Evolutionary conservation across 2,329 filamentous ascomycete genomes (phyloP).

Genomic region (Onygenales sp.): DNA sequence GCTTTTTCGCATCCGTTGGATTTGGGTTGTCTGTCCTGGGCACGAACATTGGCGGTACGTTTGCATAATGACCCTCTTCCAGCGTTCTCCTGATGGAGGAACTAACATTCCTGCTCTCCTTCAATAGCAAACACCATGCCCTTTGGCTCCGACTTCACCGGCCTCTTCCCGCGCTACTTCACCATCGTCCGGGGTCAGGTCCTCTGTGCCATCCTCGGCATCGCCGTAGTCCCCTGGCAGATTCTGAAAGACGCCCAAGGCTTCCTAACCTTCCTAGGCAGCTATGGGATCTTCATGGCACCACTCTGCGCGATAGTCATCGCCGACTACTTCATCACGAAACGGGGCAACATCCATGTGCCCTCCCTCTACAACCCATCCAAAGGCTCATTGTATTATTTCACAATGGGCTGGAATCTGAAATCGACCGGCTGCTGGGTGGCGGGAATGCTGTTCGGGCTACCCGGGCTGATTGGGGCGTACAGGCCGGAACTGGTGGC

Average conservation of each 20-base stretch:
- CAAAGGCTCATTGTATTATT: background rate
- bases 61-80: background rate
- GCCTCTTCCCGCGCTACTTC: constrained; percentile 10
- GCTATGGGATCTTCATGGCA: constrained; percentile 20
- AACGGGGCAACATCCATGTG: background rate
- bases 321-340: background rate
- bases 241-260: constrained; percentile 14
- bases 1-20: background rate
- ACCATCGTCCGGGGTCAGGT: constrained; percentile 14
- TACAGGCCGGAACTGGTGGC: background rate
- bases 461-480: background rate
- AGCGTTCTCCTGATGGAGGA: background rate
- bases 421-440: background rate
- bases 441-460: background rate
- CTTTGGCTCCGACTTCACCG: constrained; percentile 10
- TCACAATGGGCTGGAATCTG: background rate
- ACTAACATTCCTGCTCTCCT: background rate
- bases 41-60: background rate
- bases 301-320: constrained; percentile 5
- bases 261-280: constrained; percentile 19
- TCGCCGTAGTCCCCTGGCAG: constrained; percentile 19
- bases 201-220: constrained; percentile 13
- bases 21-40: background rate
- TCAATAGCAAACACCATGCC: constrained; percentile 3
- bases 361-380: background rate